A percentile compares a stretch with the other conserved stretches of the same genome.
These are phyloP conservation scores for Gigaspora rosea DNA, from an alignment of 192 early-diverging fungal genomes.

Conservation along the genomic window DNA sequence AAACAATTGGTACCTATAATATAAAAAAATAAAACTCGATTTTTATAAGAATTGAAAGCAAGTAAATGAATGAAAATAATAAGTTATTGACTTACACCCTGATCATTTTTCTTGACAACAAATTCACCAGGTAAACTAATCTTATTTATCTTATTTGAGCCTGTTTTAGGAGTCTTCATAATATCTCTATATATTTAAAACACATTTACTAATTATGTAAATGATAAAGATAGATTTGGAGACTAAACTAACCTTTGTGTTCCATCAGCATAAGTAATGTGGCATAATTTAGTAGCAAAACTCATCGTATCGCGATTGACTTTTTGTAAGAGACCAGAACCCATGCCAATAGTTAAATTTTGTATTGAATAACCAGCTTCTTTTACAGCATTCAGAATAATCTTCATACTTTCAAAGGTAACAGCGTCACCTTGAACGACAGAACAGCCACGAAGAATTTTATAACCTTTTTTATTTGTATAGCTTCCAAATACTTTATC, in stretches of 20 bases:
- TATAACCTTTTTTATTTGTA: conserved; percentile 77
- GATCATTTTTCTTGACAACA: conserved; percentile 46
- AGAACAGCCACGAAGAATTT: conserved; percentile 66
- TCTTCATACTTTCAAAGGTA: conserved; percentile 49
- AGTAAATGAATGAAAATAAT: conserved; percentile 11
- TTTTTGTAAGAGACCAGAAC: conserved; percentile 82
- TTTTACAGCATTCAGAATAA: conserved; percentile 60
- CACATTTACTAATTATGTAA: not conserved
- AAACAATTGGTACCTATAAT: conserved; percentile 47
- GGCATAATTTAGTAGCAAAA: conserved; percentile 81
- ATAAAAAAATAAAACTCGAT: not conserved
- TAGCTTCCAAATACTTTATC: conserved; percentile 72
- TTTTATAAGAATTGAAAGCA: not conserved
- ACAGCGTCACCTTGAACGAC: conserved; percentile 91
- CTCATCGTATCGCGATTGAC: conserved; percentile 85
- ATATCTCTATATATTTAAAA: conserved; percentile 56
- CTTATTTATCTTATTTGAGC: conserved; percentile 66
- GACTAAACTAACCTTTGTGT: conserved; percentile 38
- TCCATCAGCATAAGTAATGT: conserved; percentile 70
- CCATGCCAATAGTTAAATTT: conserved; percentile 85
- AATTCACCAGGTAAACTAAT: conserved; percentile 76
- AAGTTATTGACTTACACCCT: conserved; percentile 34
- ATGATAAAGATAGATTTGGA: not conserved
- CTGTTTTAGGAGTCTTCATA: conserved; percentile 87
- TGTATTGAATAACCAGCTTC: conserved; percentile 69